Conservation (phyloP, 2,329 filamentous ascomycete genomes). For the Lithohypha guttulata region DNA sequence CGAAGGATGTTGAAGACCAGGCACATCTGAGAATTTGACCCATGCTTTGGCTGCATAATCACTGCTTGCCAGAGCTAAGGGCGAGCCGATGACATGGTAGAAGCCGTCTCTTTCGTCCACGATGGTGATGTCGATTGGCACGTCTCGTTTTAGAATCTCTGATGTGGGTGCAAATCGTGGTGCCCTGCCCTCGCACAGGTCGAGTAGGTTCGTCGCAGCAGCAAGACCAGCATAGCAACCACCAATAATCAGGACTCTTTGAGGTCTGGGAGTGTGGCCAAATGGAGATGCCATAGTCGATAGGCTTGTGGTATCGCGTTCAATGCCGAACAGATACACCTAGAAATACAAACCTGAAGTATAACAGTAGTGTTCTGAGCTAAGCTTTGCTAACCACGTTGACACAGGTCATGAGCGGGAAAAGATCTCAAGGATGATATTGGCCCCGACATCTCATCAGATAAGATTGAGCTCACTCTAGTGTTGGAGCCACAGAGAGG, state of each 20-base stretch:
- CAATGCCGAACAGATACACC: too few relatives aligned
- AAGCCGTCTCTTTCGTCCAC: constrained; percentile 76
- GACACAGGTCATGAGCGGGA: too few relatives aligned
- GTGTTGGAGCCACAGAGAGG: too few relatives aligned
- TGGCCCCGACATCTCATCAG: too few relatives aligned
- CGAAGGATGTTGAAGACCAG: constrained; percentile 52
- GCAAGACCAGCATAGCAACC: constrained; percentile 64
- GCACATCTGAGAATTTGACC: constrained; percentile 57
- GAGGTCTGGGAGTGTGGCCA: too few relatives aligned
- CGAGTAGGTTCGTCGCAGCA: constrained; percentile 55
- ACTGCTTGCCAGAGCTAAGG: constrained; percentile 56
- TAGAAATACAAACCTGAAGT: too few relatives aligned
- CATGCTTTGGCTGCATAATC: constrained; percentile 58
- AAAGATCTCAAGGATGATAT: too few relatives aligned
- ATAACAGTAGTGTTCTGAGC: too few relatives aligned
- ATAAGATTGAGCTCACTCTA: too few relatives aligned
- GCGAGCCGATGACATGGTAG: constrained; percentile 67
- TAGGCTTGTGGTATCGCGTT: too few relatives aligned
- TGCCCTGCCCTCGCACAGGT: constrained; percentile 48
- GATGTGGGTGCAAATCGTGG: constrained; percentile 34
- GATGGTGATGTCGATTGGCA: constrained; percentile 59
- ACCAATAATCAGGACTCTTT: constrained; percentile 55
- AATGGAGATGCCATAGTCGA: too few relatives aligned
- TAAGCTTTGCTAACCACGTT: too few relatives aligned
- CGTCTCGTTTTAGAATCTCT: constrained; percentile 28